Conservation (phyloP, 805 yeast genomes). For the Candida ficus region DNA sequence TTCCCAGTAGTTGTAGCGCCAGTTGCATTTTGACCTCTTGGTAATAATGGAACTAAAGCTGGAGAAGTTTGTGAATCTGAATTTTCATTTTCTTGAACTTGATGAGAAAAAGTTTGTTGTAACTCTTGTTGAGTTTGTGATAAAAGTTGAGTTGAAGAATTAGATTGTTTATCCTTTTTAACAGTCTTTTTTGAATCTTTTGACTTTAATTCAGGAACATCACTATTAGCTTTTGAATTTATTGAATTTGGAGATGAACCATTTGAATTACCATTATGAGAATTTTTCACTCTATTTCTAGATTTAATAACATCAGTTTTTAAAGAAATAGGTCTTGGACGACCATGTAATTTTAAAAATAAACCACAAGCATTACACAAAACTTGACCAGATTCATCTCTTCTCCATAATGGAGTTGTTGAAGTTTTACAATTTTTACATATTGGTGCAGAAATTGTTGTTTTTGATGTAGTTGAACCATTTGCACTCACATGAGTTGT, state of each 20-base stretch:
- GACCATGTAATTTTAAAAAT: constrained; percentile 83
- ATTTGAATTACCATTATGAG: constrained; percentile 6
- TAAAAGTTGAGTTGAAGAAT: neutral
- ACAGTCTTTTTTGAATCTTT: constrained; percentile 15
- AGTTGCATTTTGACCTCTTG: constrained; percentile 22
- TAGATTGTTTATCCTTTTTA: constrained; percentile 1
- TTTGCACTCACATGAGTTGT: constrained; percentile 48
- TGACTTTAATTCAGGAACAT: constrained; percentile 20
- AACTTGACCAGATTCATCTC: constrained; percentile 88
- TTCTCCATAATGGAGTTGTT: constrained; percentile 92
- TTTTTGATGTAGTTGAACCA: constrained; percentile 61
- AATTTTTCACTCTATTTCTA: constrained; percentile 74
- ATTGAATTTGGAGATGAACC: constrained; percentile 7
- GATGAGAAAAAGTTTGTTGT: neutral
- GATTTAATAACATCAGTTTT: constrained; percentile 92
- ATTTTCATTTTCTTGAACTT: constrained; percentile 7
- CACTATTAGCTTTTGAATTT: constrained; percentile 15
- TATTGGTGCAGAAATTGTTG: constrained; percentile 58
- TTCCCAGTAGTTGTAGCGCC: constrained; percentile 8
- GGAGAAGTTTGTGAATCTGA: constrained; percentile 27
- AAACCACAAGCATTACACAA: constrained; percentile 94
- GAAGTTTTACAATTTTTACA: constrained; percentile 91
- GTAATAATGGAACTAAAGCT: constrained; percentile 35
- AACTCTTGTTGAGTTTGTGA: neutral
- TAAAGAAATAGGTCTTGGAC: constrained; percentile 85